A percentile compares a stretch with the other conserved stretches of the same genome.
These are phyloP conservation scores for Clonostachys sp. DNA, from an alignment of 2,329 filamentous ascomycete species.

Conservation along the genomic window DNA sequence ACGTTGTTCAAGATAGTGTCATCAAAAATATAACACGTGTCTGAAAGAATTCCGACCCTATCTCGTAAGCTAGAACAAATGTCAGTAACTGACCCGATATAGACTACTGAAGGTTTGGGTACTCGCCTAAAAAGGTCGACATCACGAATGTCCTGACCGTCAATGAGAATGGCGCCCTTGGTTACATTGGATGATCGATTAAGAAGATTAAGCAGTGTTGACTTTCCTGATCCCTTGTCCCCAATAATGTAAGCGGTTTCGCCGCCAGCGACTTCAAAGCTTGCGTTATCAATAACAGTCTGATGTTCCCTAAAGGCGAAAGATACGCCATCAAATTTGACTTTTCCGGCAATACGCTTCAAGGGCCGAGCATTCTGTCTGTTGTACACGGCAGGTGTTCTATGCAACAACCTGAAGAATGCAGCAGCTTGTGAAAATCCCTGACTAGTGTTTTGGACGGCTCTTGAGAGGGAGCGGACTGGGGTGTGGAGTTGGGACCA, in stretches of 20 bases:
- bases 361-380: conserved; percentile 44
- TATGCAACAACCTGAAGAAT: conserved; percentile 53
- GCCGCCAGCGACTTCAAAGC: conserved; percentile 43
- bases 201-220: conserved; percentile 53
- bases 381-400: conserved; percentile 49
- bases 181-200: conserved; percentile 56
- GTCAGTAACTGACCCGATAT: background rate
- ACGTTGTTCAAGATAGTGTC: conserved; percentile 57
- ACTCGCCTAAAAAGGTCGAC: conserved; percentile 42
- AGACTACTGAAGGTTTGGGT: too few relatives aligned
- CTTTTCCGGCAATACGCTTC: conserved; percentile 44
- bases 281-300: conserved; percentile 49
- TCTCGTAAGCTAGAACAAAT: conserved; percentile 38
- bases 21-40: conserved; percentile 45
- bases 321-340: conserved; percentile 49
- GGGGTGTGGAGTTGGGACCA: conserved; percentile 70
- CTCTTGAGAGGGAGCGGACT: conserved; percentile 61
- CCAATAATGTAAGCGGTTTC: conserved; percentile 57
- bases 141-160: conserved; percentile 52
- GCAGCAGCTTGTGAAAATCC: conserved; percentile 55
- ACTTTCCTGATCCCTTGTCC: conserved; percentile 55
- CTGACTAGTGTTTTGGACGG: conserved; percentile 51
- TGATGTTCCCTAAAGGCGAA: conserved; percentile 59
- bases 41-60: conserved; percentile 49
- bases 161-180: conserved; percentile 46